Percentiles rank a stretch among this genome's conserved stretches.
These are phyloP conservation scores for Chytriomyces sp. DNA, from an alignment of 192 early-diverging fungal genomes.

Conservation along the genomic window DNA sequence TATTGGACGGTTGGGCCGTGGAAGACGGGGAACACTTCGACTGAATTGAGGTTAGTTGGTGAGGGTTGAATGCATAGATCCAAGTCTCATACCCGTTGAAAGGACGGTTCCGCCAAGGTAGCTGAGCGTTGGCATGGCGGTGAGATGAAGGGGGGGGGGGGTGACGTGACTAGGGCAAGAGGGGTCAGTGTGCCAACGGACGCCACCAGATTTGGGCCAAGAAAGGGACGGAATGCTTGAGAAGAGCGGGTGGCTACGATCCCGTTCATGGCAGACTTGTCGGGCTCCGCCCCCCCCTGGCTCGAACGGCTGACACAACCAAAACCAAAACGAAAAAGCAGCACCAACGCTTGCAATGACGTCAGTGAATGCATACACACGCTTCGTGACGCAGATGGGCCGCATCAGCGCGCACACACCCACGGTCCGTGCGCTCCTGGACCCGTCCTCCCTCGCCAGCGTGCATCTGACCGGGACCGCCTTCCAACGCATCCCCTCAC, in stretches of 20 bases:
- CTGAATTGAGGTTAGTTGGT: not conserved
- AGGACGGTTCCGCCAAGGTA: not conserved
- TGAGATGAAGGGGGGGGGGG: not conserved
- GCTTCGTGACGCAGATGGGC: conserved; percentile 19
- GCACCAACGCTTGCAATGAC: not conserved
- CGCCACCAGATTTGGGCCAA: not conserved
- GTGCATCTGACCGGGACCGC: not conserved
- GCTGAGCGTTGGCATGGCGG: not conserved
- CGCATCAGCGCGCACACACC: not conserved
- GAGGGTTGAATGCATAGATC: not conserved
- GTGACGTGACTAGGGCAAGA: too few species aligned
- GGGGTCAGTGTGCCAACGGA: not conserved
- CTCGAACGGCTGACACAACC: not conserved
- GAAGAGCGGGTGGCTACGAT: too few species aligned
- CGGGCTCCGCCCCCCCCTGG: not conserved
- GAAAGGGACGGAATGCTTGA: too few species aligned
- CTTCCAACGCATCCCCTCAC: not conserved
- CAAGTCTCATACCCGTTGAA: not conserved
- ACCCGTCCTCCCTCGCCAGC: not conserved
- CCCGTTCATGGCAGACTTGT: too few species aligned
- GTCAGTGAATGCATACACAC: not conserved
- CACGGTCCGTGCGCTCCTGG: too few species aligned
- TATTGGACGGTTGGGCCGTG: conserved; percentile 3
- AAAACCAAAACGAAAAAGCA: not conserved
- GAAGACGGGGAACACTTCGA: conserved; percentile 22